A percentile compares a stretch with the other conserved stretches of the same genome.
These are phyloP conservation scores for Talaromyces borbonicus DNA, from an alignment of 495 filamentous ascomycete species.

Conservation along the genomic window DNA sequence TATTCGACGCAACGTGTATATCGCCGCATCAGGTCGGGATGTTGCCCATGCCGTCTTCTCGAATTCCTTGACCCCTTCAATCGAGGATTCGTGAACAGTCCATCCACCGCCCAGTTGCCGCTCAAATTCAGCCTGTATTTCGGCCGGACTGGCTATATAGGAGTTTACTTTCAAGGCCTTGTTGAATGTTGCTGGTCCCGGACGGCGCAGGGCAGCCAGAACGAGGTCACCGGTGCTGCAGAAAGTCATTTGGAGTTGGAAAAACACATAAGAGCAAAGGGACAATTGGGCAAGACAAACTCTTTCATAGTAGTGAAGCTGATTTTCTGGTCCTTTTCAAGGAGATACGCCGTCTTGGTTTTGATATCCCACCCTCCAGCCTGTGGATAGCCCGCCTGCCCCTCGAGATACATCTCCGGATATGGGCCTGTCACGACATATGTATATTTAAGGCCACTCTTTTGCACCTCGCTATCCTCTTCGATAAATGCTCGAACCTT, in stretches of 20 bases:
- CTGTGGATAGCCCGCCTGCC: conserved; percentile 19
- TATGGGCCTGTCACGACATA: conserved; percentile 65
- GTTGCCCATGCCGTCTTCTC: conserved; percentile 48
- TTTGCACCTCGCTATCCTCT: conserved; percentile 16
- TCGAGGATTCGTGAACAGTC: conserved; percentile 42
- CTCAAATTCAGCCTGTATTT: conserved; percentile 57
- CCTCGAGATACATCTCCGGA: conserved; percentile 51
- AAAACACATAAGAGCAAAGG: not conserved
- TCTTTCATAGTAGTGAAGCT: conserved; percentile 59
- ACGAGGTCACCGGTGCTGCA: conserved; percentile 57
- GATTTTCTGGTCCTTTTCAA: conserved; percentile 43
- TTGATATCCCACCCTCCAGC: conserved; percentile 47
- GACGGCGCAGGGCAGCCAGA: conserved; percentile 45
- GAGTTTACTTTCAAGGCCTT: conserved; percentile 58
- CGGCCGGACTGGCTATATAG: conserved; percentile 52
- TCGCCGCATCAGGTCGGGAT: conserved; percentile 41
- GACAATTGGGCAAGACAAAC: conserved; percentile 36
- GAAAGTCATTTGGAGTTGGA: not conserved
- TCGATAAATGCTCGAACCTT: conserved; percentile 51
- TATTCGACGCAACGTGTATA: conserved; percentile 51
- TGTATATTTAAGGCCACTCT: conserved; percentile 47
- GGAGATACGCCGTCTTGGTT: conserved; percentile 45
- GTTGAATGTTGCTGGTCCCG: conserved; percentile 35
- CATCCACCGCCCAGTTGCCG: conserved; percentile 48
- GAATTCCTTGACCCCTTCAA: conserved; percentile 38